phyloP scores from a whole-genome alignment of 1,139 yeast genomes.

The Casaregolazyma suthepensis region DNA sequence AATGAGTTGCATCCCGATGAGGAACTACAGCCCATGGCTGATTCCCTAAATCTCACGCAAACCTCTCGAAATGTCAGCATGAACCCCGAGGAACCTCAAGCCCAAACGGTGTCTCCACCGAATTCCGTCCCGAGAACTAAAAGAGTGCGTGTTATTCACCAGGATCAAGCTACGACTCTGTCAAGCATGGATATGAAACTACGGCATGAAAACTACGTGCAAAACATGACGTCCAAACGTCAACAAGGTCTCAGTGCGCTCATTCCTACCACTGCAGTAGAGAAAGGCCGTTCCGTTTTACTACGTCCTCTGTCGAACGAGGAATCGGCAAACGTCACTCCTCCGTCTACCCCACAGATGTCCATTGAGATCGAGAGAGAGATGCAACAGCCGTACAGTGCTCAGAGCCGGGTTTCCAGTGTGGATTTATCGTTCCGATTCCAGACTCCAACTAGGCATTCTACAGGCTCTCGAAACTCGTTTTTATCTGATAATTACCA shows the following conservation, averaged over 20 bases:
- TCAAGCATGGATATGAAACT: neutral
- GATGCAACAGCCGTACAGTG: neutral
- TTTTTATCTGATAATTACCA: neutral
- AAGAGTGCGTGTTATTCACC: neutral
- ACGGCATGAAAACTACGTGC: neutral
- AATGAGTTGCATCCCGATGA: neutral
- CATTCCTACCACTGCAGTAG: neutral
- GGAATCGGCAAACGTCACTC: neutral
- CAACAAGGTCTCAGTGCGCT: neutral
- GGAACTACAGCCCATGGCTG: neutral
- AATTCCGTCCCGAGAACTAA: neutral
- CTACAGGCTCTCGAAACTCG: neutral
- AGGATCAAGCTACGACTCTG: neutral
- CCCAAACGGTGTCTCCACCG: neutral
- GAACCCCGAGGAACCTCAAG: neutral
- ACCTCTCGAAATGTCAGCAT: neutral
- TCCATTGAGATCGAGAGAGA: neutral
- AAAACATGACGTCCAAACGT: neutral
- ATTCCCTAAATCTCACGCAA: neutral
- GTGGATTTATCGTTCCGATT: neutral
- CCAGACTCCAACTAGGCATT: neutral
- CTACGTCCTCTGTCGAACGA: neutral
- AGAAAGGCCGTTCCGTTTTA: neutral
- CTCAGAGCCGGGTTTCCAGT: neutral
- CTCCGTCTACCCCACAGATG: neutral